phyloP scores from a whole-genome alignment of 1,139 yeast genomes.

The Pichia norvegensis region DNA sequence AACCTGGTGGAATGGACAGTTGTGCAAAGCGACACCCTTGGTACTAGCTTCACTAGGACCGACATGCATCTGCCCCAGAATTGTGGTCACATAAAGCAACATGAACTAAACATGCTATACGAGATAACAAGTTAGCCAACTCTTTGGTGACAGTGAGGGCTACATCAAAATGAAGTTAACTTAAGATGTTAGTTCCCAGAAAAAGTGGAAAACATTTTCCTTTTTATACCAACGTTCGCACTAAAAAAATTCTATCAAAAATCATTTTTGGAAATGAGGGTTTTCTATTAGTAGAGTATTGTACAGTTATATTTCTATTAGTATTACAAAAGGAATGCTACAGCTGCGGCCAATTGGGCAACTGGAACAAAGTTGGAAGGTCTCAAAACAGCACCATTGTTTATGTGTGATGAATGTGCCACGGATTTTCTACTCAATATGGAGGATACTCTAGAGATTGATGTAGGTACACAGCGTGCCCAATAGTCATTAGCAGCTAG shows the following conservation, averaged over 20 bases:
- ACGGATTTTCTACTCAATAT: neutral
- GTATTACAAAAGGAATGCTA: neutral
- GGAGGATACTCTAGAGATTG: neutral
- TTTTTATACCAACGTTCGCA: neutral
- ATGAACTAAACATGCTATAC: conserved; percentile 18
- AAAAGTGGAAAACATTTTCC: neutral
- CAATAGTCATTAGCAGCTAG: conserved; percentile 21
- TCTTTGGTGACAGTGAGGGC: conserved; percentile 20
- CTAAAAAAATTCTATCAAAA: neutral
- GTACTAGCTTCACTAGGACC: conserved; percentile 34
- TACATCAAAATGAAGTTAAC: conserved; percentile 4
- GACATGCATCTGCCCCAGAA: conserved; percentile 25
- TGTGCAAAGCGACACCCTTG: conserved; percentile 15
- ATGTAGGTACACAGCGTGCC: conserved; percentile 22
- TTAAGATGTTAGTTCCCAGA: neutral
- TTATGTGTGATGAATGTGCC: neutral
- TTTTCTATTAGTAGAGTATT: neutral
- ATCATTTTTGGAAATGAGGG: neutral
- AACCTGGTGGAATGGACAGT: conserved; percentile 12
- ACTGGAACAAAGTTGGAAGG: neutral
- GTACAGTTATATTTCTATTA: too few relatives aligned
- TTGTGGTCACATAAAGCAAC: conserved; percentile 21
- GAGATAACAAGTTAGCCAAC: conserved; percentile 18
- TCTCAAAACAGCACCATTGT: neutral
- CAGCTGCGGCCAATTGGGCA: neutral